Evolutionary conservation across 306 rosid species (phyloP).

Genomic region (Gleditsia sinensis): DNA sequence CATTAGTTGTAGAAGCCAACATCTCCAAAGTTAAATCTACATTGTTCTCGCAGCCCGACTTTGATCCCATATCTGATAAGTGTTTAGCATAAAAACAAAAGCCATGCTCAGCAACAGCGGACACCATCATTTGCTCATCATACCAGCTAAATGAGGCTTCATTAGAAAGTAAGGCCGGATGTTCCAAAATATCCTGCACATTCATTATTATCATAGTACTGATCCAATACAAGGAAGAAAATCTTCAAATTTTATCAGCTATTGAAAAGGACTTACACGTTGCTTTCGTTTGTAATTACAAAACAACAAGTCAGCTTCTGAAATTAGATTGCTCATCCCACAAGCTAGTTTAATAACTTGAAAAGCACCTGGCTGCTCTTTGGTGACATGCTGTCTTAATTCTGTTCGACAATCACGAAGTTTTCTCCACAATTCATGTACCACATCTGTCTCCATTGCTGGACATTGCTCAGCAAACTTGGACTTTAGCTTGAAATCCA

Average conservation of each 20-base stretch:
- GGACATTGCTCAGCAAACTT: slow-evolving; percentile 41
- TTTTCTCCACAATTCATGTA: slow-evolving; percentile 68
- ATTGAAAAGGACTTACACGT: slow-evolving; percentile 50
- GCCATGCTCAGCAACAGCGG: slow-evolving; percentile 74
- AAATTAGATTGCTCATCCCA: slow-evolving; percentile 64
- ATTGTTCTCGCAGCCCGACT: slow-evolving; percentile 41
- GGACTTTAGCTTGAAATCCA: slow-evolving; percentile 41
- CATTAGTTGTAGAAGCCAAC: slow-evolving; percentile 56
- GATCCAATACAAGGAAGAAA: slow-evolving; percentile 11
- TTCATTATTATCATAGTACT: slow-evolving; percentile 30
- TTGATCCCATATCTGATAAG: slow-evolving; percentile 56
- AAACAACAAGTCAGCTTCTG: slow-evolving; percentile 70
- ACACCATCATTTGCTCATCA: slow-evolving; percentile 70
- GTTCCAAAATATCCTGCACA: slow-evolving; percentile 72
- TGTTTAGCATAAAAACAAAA: slow-evolving; percentile 67
- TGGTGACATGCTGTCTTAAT: slow-evolving; percentile 51
- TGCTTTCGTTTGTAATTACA: slow-evolving; percentile 48
- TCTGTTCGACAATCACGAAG: slow-evolving; percentile 52
- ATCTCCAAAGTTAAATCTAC: slow-evolving; percentile 65
- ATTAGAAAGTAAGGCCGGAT: slow-evolving; percentile 45
- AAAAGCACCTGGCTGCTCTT: slow-evolving; percentile 49
- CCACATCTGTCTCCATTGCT: slow-evolving; percentile 37
- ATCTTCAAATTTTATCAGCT: slow-evolving; percentile 7
- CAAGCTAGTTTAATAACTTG: slow-evolving; percentile 62
- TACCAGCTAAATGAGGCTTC: slow-evolving; percentile 55